Evolutionary conservation across 139 green algal species (phyloP).

Genomic region (Haematococcus lacustris): DNA sequence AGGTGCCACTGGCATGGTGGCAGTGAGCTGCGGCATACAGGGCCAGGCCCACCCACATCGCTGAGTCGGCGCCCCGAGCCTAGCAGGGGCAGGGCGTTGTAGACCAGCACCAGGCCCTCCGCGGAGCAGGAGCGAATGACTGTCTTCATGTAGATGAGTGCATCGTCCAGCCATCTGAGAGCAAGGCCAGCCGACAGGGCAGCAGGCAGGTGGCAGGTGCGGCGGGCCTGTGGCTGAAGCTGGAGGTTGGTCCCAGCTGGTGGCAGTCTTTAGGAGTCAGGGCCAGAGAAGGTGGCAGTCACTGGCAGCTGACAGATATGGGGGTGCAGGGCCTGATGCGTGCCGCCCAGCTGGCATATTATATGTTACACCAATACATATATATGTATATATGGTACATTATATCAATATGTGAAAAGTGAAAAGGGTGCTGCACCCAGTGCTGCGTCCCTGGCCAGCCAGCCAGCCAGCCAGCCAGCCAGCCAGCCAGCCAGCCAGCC

Average conservation of each 20-base stretch:
- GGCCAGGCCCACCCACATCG: slow-evolving; percentile 1
- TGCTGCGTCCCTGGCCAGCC: neutral
- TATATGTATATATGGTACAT: too few relatives aligned
- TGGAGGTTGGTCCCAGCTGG: neutral
- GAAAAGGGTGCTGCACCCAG: neutral
- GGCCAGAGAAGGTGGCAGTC: neutral
- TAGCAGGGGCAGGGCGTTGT: slow-evolving; percentile 13
- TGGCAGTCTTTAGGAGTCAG: neutral
- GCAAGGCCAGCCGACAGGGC: neutral
- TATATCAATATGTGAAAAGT: too few relatives aligned
- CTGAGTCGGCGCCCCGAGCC: slow-evolving; percentile 15
- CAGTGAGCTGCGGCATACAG: too few relatives aligned
- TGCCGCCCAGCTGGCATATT: too few relatives aligned
- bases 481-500: too few relatives aligned
- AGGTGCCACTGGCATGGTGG: too few relatives aligned
- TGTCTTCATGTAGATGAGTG: slow-evolving; percentile 12
- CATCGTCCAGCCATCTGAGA: slow-evolving; percentile 10
- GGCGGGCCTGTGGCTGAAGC: neutral
- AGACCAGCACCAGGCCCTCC: slow-evolving; percentile 13
- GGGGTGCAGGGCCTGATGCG: too few relatives aligned
- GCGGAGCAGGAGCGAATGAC: neutral
- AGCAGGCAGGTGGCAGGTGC: neutral
- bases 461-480: neutral
- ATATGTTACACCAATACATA: too few relatives aligned
- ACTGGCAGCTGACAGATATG: too few relatives aligned